These are phyloP conservation scores for Sedum album DNA, from an alignment of 164 flowering plant species.

Conservation along the genomic window DNA sequence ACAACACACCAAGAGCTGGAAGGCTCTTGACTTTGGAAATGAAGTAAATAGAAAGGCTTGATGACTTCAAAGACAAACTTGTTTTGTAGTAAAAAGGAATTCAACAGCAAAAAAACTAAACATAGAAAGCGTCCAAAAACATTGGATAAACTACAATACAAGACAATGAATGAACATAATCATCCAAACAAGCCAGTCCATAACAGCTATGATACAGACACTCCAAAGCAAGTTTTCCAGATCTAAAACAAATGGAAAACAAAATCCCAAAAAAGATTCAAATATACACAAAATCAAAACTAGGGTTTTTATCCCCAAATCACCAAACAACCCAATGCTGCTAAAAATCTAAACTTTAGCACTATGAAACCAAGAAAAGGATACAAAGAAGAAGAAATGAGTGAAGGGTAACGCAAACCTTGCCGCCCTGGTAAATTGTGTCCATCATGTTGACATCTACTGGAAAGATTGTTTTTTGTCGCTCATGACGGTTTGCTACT, in stretches of 20 bases:
- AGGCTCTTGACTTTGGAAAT: conserved; percentile 13
- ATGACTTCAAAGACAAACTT: neutral
- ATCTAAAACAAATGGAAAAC: neutral
- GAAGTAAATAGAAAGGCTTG: neutral
- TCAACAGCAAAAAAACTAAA: neutral
- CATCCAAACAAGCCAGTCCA: neutral
- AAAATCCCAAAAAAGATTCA: neutral
- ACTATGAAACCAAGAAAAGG: neutral
- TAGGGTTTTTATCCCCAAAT: neutral
- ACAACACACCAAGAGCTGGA: conserved; percentile 19
- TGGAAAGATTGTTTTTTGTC: conserved; percentile 53
- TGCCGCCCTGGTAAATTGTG: conserved; percentile 73
- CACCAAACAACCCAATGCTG: neutral
- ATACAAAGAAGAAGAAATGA: neutral
- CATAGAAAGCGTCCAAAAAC: neutral
- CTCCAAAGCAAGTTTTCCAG: neutral
- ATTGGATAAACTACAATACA: neutral
- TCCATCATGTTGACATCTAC: conserved; percentile 39
- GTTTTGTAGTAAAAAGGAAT: neutral
- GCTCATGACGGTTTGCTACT: conserved; percentile 38
- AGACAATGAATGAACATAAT: neutral
- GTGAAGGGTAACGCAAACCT: conserved; percentile 46
- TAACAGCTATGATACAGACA: neutral
- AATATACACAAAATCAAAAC: neutral
- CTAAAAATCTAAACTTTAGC: neutral